phyloP scores from a whole-genome alignment of 2,329 filamentous ascomycete species.

The Calonectria fujianensis region DNA sequence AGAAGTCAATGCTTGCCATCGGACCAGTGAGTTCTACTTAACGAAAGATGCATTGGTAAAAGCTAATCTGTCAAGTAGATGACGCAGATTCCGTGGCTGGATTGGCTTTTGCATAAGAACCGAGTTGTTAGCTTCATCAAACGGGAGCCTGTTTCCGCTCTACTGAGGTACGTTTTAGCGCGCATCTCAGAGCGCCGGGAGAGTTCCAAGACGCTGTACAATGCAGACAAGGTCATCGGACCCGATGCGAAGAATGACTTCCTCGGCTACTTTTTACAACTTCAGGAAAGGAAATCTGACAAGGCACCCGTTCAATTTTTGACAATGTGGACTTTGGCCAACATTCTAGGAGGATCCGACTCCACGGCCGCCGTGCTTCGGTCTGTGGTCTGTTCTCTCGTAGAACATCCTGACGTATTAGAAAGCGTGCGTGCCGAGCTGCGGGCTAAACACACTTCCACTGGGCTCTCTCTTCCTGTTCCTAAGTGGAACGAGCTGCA shows the following conservation, averaged over 20 bases:
- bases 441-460: not conserved
- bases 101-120: conserved; percentile 12
- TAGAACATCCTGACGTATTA: not conserved
- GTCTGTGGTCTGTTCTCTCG: not conserved
- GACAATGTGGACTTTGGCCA: not conserved
- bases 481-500: not conserved
- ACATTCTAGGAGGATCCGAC: not conserved
- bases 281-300: not conserved
- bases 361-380: not conserved
- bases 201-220: not conserved
- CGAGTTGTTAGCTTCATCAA: not conserved
- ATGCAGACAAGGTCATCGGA: not conserved
- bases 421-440: not conserved
- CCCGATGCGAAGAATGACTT: not conserved
- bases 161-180: not conserved
- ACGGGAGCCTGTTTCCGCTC: conserved; percentile 2
- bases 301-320: not conserved
- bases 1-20: conserved; percentile 1
- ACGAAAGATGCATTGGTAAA: not conserved
- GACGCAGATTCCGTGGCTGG: not conserved
- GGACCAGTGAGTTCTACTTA: not conserved
- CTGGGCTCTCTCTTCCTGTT: not conserved
- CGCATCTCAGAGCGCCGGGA: conserved; percentile 3
- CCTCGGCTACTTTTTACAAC: not conserved
- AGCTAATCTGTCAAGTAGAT: not conserved